Base-by-base conservation (phyloP, 2,329 filamentous ascomycete genomes). In the Gyromitra esculenta region DNA sequence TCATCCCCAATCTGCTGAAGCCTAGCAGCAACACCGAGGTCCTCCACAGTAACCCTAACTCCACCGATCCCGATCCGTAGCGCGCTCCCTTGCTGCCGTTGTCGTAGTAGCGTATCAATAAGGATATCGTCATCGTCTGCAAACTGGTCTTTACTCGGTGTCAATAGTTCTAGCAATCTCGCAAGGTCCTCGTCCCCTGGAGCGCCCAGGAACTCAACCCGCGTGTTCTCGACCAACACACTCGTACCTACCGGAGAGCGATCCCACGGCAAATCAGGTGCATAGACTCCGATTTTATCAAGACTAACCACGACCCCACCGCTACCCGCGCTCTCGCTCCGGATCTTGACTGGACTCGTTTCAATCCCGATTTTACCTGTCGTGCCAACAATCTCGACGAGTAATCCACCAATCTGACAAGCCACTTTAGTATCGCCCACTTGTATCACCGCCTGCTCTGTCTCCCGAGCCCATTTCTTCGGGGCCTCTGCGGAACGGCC, bases 101-200 rank as follows among this genome's bases (percentile, higher is more conserved):
- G 96, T 25, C 92, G 88, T 13, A 98, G 85, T 0, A 99, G 86
- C 0, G 93, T 97, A 80, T 98, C 95, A 25, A 99, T 89, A 86
- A 99, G 90, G 76, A 99, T 97, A 81, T 98, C 95, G 80, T 97
- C 93, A 76, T 96, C 92, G 60, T 90, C 89, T 77, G 95, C 91
- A 80, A 96, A 97, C 78, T 94, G 93, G 82, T 96, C 90, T 79
- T 94, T 96, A 0, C 94, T 97, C 0, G 96, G 96, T 5, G 92
- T 97, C 71, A 99, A 92, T 66, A 99, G 87, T 67, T 92, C 91
- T 0, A 99, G 85, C 0, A 99, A 87, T 43, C 91, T 89, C 81
- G 94, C 91, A 0, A 99, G 86, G 82, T 99, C 96, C 18, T 87
- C 85, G 79, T 97, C 91, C 77, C 91, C 91, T 0, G 96, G 95